Conservation (phyloP, 352 stramenopile genomes). For the Globisporangium yorkense region DNA sequence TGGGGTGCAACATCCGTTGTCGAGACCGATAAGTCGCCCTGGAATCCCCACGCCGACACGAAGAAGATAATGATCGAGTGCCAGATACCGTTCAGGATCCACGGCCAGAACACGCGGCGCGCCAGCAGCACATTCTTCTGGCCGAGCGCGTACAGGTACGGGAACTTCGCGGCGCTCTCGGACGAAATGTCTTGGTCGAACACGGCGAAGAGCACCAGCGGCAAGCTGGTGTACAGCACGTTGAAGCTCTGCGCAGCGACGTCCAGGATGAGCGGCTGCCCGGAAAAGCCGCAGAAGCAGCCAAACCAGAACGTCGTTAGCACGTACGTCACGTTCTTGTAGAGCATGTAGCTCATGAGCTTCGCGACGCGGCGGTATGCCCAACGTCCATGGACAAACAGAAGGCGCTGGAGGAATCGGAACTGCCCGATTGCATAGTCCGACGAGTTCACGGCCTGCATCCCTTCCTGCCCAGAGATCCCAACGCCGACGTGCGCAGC, state of each 20-base stretch:
- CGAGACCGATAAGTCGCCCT: conserved; percentile 26
- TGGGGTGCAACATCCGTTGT: conserved; percentile 9
- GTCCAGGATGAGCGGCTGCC: conserved; percentile 72
- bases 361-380: conserved; percentile 91
- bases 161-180: conserved; percentile 55
- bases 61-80: conserved; percentile 82
- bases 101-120: conserved; percentile 73
- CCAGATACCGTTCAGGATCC: conserved; percentile 80
- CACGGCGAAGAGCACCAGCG: conserved; percentile 70
- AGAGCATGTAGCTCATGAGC: conserved; percentile 93
- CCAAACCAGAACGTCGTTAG: conserved; percentile 83
- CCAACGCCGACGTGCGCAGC: conserved; percentile 89
- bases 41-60: conserved; percentile 60
- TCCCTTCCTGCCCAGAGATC: conserved; percentile 90
- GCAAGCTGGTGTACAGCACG: conserved; percentile 72
- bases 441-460: conserved; percentile 90
- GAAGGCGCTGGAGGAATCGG: conserved; percentile 87
- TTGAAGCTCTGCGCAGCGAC: conserved; percentile 81
- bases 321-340: conserved; percentile 91
- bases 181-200: conserved; percentile 76
- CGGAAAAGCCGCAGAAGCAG: conserved; percentile 74
- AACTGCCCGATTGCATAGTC: conserved; percentile 95
- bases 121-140: conserved; percentile 59
- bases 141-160: conserved; percentile 58
- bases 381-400: conserved; percentile 91